Evolutionary conservation across 306 rosid genomes (phyloP).

Genomic region (Oxytropis ochrocephala): DNA sequence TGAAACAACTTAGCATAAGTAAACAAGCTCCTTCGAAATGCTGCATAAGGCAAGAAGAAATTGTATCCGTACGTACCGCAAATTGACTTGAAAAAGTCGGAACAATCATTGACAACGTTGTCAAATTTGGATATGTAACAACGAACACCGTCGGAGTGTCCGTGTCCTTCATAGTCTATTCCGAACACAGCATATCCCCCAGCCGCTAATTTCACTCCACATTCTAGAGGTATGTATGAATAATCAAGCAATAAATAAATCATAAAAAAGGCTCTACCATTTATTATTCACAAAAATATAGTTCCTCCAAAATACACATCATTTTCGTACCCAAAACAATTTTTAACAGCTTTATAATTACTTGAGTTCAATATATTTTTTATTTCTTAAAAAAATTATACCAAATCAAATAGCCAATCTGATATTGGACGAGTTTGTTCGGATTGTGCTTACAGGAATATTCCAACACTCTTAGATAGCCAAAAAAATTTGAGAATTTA

Average conservation of each 20-base stretch:
- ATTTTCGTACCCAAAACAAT: no score
- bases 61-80: conserved; percentile 39
- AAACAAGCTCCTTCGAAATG: background rate
- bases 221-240: conserved; percentile 23
- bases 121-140: conserved; percentile 72
- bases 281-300: no score
- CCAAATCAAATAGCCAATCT: no score
- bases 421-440: no score
- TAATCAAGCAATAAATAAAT: background rate
- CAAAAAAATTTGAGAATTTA: no score
- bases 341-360: no score
- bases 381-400: no score
- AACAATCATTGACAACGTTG: conserved; percentile 53
- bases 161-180: conserved; percentile 80
- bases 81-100: conserved; percentile 49
- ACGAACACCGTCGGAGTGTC: conserved; percentile 69
- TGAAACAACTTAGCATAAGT: background rate
- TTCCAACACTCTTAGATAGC: no score
- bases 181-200: conserved; percentile 80
- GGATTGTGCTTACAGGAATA: no score
- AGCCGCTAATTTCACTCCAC: conserved; percentile 51
- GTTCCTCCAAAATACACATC: no score
- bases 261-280: background rate
- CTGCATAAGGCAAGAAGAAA: background rate
- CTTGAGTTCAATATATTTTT: no score